phyloP scores from a whole-genome alignment of 2,329 filamentous ascomycete genomes.

The Alternaria postmessia region DNA sequence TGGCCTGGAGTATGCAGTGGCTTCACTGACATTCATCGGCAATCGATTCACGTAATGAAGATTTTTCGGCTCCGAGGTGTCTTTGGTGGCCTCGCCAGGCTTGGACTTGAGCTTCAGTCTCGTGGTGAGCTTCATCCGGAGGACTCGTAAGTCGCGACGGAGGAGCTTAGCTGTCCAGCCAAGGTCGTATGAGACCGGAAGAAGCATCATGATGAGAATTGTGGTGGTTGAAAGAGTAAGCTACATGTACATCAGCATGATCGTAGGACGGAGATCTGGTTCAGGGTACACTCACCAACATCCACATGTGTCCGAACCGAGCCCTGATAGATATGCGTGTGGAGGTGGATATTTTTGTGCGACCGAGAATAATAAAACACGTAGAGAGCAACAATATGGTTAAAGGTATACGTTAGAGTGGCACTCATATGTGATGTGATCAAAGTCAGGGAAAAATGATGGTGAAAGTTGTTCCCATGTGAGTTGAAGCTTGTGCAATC shows the following conservation, averaged over 20 bases:
- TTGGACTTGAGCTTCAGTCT: slow-evolving; percentile 9
- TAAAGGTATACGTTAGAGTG: neutral
- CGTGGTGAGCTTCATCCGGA: slow-evolving; percentile 12
- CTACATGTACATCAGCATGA: neutral
- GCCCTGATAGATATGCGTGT: neutral
- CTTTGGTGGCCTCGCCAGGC: neutral
- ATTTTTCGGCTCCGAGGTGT: neutral
- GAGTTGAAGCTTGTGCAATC: neutral
- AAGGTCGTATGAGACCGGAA: slow-evolving; percentile 9
- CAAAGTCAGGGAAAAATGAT: neutral
- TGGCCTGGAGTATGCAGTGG: neutral
- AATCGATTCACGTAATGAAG: neutral
- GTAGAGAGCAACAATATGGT: neutral
- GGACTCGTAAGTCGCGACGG: slow-evolving; percentile 26
- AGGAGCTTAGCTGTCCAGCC: slow-evolving; percentile 26
- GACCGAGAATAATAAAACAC: no score
- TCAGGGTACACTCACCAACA: neutral
- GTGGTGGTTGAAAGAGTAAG: neutral
- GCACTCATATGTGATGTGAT: neutral
- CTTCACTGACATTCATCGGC: neutral
- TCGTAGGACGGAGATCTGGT: neutral
- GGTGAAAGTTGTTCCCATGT: neutral
- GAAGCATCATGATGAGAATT: slow-evolving; percentile 5
- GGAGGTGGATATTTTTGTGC: neutral
- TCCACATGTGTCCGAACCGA: neutral